Conservation (phyloP, 2,329 filamentous ascomycete species). For the Aphanoascus verrucosus region DNA sequence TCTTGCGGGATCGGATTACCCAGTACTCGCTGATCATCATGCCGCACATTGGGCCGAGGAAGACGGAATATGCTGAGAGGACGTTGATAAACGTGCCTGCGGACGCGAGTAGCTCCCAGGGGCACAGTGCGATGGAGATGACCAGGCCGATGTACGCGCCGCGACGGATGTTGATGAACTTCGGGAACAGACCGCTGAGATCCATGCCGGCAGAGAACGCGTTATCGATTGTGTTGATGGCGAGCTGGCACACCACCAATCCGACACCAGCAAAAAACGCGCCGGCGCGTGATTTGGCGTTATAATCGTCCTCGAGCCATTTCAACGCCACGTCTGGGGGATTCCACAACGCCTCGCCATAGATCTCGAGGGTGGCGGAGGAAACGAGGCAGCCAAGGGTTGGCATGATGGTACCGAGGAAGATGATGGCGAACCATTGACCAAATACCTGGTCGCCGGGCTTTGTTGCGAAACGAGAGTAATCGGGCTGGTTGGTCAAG, state of each 20-base stretch:
- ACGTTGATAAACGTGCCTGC: constrained; percentile 41
- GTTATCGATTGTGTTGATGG: constrained; percentile 34
- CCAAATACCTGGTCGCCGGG: constrained; percentile 36
- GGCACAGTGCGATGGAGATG: constrained; percentile 22
- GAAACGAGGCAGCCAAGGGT: constrained; percentile 34
- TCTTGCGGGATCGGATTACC: constrained; percentile 27
- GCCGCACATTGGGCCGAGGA: constrained; percentile 36
- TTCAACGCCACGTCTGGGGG: constrained; percentile 34
- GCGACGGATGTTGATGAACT: constrained; percentile 47
- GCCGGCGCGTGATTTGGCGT: constrained; percentile 31
- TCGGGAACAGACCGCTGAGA: constrained; percentile 42
- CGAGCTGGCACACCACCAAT: constrained; percentile 39
- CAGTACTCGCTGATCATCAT: constrained; percentile 27
- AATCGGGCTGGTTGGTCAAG: constrained; percentile 38
- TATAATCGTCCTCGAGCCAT: constrained; percentile 27
- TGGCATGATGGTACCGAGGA: constrained; percentile 33
- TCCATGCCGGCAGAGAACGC: constrained; percentile 46
- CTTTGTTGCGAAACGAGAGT: constrained; percentile 26
- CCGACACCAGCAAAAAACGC: constrained; percentile 40
- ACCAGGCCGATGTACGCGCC: constrained; percentile 37
- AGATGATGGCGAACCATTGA: constrained; percentile 30
- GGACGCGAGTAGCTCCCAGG: constrained; percentile 43
- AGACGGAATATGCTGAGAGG: constrained; percentile 37
- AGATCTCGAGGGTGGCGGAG: constrained; percentile 24
- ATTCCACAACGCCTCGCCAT: constrained; percentile 35